Evolutionary conservation across 148 eudicot genomes (phyloP).

Genomic region (Silene conica): DNA sequence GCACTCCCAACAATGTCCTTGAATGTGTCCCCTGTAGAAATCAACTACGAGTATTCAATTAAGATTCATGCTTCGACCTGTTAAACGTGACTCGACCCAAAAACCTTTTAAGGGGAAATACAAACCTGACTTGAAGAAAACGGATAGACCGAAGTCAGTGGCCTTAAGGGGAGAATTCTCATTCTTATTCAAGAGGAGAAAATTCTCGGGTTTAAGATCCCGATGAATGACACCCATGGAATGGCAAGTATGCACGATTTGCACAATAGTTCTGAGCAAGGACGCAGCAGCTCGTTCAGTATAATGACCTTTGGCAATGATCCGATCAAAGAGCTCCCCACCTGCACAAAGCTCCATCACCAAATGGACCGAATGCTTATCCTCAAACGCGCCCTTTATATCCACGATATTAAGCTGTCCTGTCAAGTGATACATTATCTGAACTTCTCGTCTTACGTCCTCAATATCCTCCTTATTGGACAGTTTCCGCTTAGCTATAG

Average conservation of each 20-base stretch:
- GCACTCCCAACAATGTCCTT: slow-evolving; percentile 61
- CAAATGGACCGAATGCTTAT: slow-evolving; percentile 81
- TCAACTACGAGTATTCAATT: not conserved
- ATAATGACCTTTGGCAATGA: slow-evolving; percentile 81
- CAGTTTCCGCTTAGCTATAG: too few relatives aligned
- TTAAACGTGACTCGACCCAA: too few relatives aligned
- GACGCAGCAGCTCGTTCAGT: slow-evolving; percentile 82
- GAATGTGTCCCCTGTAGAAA: slow-evolving; percentile 51
- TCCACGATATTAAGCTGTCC: slow-evolving; percentile 84
- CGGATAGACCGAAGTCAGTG: slow-evolving; percentile 89
- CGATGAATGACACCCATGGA: slow-evolving; percentile 90
- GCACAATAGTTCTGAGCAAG: slow-evolving; percentile 75
- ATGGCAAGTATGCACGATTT: slow-evolving; percentile 85
- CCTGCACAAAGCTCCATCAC: slow-evolving; percentile 95
- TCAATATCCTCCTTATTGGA: too few relatives aligned
- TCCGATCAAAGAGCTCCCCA: slow-evolving; percentile 86
- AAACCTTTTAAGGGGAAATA: not conserved
- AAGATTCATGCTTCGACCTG: too few relatives aligned
- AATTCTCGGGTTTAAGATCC: slow-evolving; percentile 88
- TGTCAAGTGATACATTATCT: slow-evolving; percentile 76
- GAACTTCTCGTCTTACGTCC: slow-evolving; percentile 29
- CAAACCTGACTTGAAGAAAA: slow-evolving; percentile 79
- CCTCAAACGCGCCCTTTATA: slow-evolving; percentile 78
- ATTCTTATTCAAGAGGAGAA: slow-evolving; percentile 65
- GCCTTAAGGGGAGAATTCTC: slow-evolving; percentile 82